Conservation (phyloP, 129 eudicot species). For the Daucus carota region DH1_v3.0 NC_030387.2:38888001-38888500, state of each 20-base stretch:
- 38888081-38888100: not conserved
- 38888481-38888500: not conserved
- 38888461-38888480: not conserved
- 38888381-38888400: constrained; percentile 2
- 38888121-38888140: not conserved
- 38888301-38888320: constrained; percentile 62
- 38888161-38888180: not conserved
- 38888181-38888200: constrained; percentile 14
- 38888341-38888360: constrained; percentile 63
- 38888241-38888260: constrained; percentile 59
- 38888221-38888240: constrained; percentile 63
- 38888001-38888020: too few relatives aligned
- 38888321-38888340: constrained; percentile 53
- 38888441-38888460: not conserved
- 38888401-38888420: not conserved
- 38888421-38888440: constrained; percentile 5
- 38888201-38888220: constrained; percentile 64
- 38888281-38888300: constrained; percentile 61
- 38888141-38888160: not conserved
- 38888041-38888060: too few relatives aligned
- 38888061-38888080: too few relatives aligned
- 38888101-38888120: not conserved
- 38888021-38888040: too few relatives aligned
- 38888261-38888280: constrained; percentile 58
- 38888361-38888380: constrained; percentile 27